Evolutionary conservation across 371 early-diverging fungal species (phyloP).

Genomic region (Mortierella sp.): DNA sequence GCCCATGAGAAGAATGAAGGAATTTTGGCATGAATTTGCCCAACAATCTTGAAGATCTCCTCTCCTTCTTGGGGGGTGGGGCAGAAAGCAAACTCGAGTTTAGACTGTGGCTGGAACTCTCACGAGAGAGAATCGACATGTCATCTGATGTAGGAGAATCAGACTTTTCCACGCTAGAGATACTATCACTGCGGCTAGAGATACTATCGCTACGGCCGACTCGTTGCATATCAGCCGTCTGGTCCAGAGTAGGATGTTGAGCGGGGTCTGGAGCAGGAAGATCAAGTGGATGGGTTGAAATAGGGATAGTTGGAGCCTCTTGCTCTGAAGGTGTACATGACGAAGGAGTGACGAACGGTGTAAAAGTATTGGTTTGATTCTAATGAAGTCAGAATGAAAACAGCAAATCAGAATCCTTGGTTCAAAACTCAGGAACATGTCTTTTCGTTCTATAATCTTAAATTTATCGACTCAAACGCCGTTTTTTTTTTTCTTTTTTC

Average conservation of each 20-base stretch:
- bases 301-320: neutral
- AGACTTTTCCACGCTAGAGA: neutral
- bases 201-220: constrained; percentile 4
- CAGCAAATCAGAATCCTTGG: neutral
- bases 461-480: neutral
- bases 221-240: neutral
- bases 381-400: neutral
- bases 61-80: neutral
- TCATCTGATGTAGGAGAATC: neutral
- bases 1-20: constrained; percentile 25
- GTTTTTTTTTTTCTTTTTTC: neutral
- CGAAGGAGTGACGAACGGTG: neutral
- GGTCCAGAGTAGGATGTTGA: neutral
- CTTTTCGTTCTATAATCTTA: neutral
- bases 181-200: constrained; percentile 4
- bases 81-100: neutral
- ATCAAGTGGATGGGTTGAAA: neutral
- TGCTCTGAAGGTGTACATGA: neutral
- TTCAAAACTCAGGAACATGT: constrained; percentile 7
- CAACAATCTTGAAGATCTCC: constrained; percentile 33
- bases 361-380: constrained; percentile 4
- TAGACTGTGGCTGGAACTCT: neutral
- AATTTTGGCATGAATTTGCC: constrained; percentile 52
- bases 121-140: neutral
- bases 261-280: constrained; percentile 5